These are phyloP conservation scores for Arctostaphylos glauca DNA, from an alignment of 148 eudicot genomes.

Conservation along the genomic window DNA sequence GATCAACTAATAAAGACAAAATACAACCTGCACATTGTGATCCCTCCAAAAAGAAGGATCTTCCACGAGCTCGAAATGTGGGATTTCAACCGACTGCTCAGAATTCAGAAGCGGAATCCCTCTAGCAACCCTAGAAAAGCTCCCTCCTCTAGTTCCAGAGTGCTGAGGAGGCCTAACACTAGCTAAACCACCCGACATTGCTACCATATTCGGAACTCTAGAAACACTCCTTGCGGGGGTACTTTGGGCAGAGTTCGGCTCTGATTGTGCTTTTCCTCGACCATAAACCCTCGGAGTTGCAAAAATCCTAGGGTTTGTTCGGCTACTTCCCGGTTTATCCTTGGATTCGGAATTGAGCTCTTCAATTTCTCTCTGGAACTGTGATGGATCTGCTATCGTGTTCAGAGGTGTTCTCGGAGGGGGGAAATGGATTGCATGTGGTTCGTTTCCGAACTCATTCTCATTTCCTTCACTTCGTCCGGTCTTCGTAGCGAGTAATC, in stretches of 20 bases:
- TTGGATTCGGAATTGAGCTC: conserved; percentile 20
- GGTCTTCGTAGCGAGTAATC: conserved; percentile 7
- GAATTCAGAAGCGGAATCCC: conserved; percentile 24
- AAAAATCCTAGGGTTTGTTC: not conserved
- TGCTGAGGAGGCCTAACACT: conserved; percentile 26
- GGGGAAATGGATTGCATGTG: conserved; percentile 12
- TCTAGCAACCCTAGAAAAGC: conserved; percentile 39
- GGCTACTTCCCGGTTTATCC: conserved; percentile 7
- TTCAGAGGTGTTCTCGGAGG: conserved; percentile 48
- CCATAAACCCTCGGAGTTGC: conserved; percentile 30
- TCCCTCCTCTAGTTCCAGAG: conserved; percentile 28
- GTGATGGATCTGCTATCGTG: conserved; percentile 56
- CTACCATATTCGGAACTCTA: conserved; percentile 24
- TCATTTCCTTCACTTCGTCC: conserved; percentile 32
- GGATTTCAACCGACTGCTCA: conserved; percentile 29
- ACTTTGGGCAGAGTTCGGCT: conserved; percentile 42
- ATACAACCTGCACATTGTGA: conserved; percentile 64
- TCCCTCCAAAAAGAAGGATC: conserved; percentile 68
- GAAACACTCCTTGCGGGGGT: conserved; percentile 43
- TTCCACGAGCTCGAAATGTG: conserved; percentile 55
- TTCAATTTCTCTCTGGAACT: conserved; percentile 18
- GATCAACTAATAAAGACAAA: not conserved
- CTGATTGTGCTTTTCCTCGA: conserved; percentile 31
- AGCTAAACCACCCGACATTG: conserved; percentile 17
- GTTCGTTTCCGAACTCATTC: conserved; percentile 28